These are phyloP conservation scores for Ceratobasidium sp. DNA, from an alignment of 1,284 basidiomycete species.

Conservation along the genomic window DNA sequence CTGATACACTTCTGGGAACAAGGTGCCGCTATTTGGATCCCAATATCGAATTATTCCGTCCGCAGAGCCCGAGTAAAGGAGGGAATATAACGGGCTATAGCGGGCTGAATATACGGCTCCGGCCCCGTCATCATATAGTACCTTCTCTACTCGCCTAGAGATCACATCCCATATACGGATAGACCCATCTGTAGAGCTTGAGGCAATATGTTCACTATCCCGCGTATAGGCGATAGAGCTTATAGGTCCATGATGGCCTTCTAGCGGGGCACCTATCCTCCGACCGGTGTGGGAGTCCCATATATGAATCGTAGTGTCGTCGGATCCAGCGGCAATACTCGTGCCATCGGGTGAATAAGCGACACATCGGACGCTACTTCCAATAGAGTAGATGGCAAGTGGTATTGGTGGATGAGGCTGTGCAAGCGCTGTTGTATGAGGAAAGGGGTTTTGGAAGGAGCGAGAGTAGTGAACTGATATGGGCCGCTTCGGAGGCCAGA, in stretches of 20 bases:
- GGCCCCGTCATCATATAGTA: too few species aligned
- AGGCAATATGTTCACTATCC: neutral
- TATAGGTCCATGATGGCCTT: neutral
- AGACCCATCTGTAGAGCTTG: neutral
- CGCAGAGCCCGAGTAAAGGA: too few species aligned
- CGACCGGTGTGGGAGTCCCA: neutral
- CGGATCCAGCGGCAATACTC: neutral
- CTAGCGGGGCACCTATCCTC: neutral
- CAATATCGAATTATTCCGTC: too few species aligned
- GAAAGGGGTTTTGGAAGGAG: neutral
- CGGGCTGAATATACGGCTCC: too few species aligned
- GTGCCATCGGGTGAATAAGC: neutral
- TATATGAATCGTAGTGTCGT: neutral
- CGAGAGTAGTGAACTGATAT: neutral
- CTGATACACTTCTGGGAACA: too few species aligned
- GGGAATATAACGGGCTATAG: too few species aligned
- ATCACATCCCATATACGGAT: neutral
- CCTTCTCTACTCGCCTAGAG: neutral
- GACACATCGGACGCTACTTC: neutral
- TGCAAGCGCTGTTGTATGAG: neutral
- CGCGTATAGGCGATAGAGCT: neutral
- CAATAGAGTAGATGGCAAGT: neutral
- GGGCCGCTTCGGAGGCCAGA: neutral
- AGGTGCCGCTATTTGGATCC: too few species aligned
- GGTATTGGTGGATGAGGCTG: neutral